These are phyloP conservation scores for Gentiana macrophylla DNA, from an alignment of 257 asterid genomes.

Conservation along the genomic window DNA sequence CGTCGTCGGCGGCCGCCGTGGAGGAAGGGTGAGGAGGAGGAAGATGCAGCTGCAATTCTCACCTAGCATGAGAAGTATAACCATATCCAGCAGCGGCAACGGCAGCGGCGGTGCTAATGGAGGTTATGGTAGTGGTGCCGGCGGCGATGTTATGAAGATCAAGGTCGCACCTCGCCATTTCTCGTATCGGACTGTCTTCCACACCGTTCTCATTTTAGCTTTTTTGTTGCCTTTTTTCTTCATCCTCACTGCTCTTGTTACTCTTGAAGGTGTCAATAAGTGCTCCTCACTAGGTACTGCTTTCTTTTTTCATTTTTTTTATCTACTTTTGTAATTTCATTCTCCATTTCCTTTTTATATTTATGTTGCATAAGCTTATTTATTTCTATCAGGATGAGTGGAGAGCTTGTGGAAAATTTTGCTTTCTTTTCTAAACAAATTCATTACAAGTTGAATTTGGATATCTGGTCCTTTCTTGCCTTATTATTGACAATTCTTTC, in stretches of 20 bases:
- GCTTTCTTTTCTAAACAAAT: no score
- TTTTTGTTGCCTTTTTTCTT: slow-evolving; percentile 85
- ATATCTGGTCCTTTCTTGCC: neutral
- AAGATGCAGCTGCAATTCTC: slow-evolving; percentile 99
- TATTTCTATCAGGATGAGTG: no score
- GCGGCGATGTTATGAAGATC: slow-evolving; percentile 68
- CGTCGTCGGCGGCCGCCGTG: slow-evolving; percentile 13
- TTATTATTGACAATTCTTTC: no score
- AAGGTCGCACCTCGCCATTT: slow-evolving; percentile 79
- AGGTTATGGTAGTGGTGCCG: slow-evolving; percentile 5
- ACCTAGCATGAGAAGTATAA: slow-evolving; percentile 99
- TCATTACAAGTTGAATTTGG: neutral
- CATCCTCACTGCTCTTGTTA: slow-evolving; percentile 78
- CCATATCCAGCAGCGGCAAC: slow-evolving; percentile 67
- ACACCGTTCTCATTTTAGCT: slow-evolving; percentile 68
- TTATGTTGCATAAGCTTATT: no score
- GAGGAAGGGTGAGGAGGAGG: slow-evolving; percentile 24
- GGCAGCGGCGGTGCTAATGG: slow-evolving; percentile 23
- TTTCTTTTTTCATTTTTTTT: slow-evolving; percentile 5
- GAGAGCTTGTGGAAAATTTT: no score
- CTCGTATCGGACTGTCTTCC: slow-evolving; percentile 67
- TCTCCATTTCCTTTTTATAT: neutral
- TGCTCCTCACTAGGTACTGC: slow-evolving; percentile 77
- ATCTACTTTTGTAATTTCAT: neutral
- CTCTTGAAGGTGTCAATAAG: slow-evolving; percentile 97